Percentiles rank a stretch among this genome's conserved stretches.
Evolutionary conservation across 306 rosid genomes (phyloP).

Genomic region (Vigna reflexopilosa): DNA sequence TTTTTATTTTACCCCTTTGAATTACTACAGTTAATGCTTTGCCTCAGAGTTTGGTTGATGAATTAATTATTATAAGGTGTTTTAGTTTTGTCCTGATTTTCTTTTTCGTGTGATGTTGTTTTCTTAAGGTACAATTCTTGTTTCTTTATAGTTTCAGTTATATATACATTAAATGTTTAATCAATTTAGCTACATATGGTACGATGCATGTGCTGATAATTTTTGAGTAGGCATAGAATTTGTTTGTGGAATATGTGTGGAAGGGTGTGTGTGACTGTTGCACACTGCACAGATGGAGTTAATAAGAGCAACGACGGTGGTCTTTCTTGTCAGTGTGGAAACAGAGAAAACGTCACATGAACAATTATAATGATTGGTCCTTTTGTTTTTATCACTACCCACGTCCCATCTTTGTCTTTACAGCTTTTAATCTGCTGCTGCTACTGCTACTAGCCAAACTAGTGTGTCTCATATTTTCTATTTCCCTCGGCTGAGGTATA

Average conservation of each 20-base stretch:
- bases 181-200: background rate
- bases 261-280: background rate
- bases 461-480: background rate
- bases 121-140: background rate
- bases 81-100: background rate
- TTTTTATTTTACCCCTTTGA: background rate
- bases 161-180: background rate
- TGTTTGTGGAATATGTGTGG: constrained; percentile 7
- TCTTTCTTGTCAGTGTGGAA: constrained; percentile 46
- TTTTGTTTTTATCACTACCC: constrained; percentile 41
- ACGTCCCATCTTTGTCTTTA: constrained; percentile 48
- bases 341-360: constrained; percentile 57
- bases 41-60: constrained; percentile 22
- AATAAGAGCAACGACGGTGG: constrained; percentile 41
- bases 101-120: background rate
- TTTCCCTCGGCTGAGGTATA: background rate
- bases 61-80: constrained; percentile 26
- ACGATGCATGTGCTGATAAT: too few species aligned
- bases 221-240: background rate
- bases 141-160: background rate
- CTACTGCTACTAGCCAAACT: background rate
- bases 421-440: constrained; percentile 38
- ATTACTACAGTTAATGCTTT: constrained; percentile 27
- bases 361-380: constrained; percentile 46
- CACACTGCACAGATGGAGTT: constrained; percentile 27